Base-by-base conservation (phyloP, 179 eudicot genomes). In the Spinacia oleracea region DNA sequence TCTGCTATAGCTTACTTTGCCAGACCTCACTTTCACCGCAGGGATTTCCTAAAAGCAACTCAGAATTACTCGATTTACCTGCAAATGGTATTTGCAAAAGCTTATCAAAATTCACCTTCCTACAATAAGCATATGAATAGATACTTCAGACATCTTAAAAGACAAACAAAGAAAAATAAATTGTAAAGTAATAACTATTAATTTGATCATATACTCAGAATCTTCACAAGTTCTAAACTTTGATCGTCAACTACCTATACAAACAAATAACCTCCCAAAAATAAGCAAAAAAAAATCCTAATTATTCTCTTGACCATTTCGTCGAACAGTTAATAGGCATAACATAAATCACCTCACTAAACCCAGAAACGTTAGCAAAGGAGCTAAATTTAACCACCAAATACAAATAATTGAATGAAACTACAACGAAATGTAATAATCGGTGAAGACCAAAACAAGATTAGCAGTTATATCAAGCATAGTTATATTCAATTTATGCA, bases 241-340 rank as follows among this genome's bases (percentile, higher is more conserved):
- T 8, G 53, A 18, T 6, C 29, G 29, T 29, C 62, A 72, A 48
- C n/a, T 20, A 5, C 6, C 6, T 0, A 67, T 34, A 15, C 71
- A 67, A 67, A 67, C 7, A 51, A 31, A 16, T 50, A 38, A 11
- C 46, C 27, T 21, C 31, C 63, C 46, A 0, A 9, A 35, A 7
- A 51, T 0, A 53, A 48, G 67, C 31, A 45, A 67, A 66, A 46
- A 66, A 46, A 79, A n/a, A 20, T 21, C 67, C 53, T 55, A 27
- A 21, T 7, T 8, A 35, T 70, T 76, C 66, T 53, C 35, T 34
- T 71, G 16, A 58, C 9, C 83, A 81, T 76, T 81, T 81, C 48
- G 4, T 76, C 83, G 63, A 79, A 70, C 80, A 71, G 12, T 51
- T 51, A 48, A 29, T 53, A 68, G 34, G 72, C 80, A 77, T 38